A percentile compares a stretch with the other conserved stretches of the same genome.
These are phyloP conservation scores for Nakaseomyces kungkrabaensis DNA, from an alignment of 1,139 yeast genomes.

Conservation along the genomic window DNA sequence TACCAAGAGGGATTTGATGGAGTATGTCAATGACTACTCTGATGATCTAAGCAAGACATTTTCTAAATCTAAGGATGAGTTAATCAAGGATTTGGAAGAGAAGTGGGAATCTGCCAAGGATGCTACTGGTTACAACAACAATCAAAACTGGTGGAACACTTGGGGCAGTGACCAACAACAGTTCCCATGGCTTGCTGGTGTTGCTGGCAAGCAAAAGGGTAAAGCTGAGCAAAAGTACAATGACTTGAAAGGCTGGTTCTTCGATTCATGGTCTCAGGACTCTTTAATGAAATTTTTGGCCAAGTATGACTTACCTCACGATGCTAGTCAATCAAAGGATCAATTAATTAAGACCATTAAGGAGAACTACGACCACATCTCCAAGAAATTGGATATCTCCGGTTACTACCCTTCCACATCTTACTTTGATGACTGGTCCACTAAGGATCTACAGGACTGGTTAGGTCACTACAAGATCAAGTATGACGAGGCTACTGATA, in stretches of 20 bases:
- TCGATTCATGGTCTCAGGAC: slow-evolving; percentile 40
- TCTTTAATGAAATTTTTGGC: slow-evolving; percentile 33
- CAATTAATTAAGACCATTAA: slow-evolving; percentile 34
- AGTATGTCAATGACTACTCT: slow-evolving; percentile 14
- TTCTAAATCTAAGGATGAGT: slow-evolving; percentile 21
- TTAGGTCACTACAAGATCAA: slow-evolving; percentile 37
- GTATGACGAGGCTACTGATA: slow-evolving; percentile 32
- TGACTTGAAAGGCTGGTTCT: slow-evolving; percentile 32
- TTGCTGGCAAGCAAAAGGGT: background rate
- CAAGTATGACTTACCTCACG: slow-evolving; percentile 29
- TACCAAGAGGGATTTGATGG: slow-evolving; percentile 27
- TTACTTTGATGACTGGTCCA: slow-evolving; percentile 41
- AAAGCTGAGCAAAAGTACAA: background rate
- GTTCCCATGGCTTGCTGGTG: slow-evolving; percentile 3
- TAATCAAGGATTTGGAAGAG: slow-evolving; percentile 25
- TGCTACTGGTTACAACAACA: slow-evolving; percentile 5
- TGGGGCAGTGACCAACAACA: slow-evolving; percentile 2
- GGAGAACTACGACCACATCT: slow-evolving; percentile 33
- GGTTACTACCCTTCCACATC: slow-evolving; percentile 44
- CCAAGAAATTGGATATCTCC: slow-evolving; percentile 31
- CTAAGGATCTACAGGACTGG: slow-evolving; percentile 39
- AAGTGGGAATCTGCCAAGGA: slow-evolving; percentile 16
- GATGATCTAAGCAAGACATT: slow-evolving; percentile 33
- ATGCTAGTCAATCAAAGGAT: slow-evolving; percentile 29
- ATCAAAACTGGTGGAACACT: slow-evolving; percentile 3